Evolutionary conservation across 805 yeast genomes (phyloP).

Genomic region (Cyberlindnera japonica): DNA sequence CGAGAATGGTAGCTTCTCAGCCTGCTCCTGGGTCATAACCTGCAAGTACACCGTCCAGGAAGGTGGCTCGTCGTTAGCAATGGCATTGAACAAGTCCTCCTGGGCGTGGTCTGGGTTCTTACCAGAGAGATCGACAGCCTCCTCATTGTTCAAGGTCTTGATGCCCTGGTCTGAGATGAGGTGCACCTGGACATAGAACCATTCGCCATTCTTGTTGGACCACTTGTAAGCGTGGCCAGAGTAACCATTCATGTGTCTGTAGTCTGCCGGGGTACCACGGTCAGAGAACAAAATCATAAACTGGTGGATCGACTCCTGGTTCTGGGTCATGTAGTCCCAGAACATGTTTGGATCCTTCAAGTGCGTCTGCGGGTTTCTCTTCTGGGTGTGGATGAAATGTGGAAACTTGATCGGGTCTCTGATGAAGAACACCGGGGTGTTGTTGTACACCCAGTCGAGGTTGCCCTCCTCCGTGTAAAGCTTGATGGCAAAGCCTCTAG

Average conservation of each 20-base stretch:
- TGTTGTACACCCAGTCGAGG: constrained; percentile 80
- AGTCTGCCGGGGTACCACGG: constrained; percentile 77
- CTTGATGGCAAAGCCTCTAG: constrained; percentile 80
- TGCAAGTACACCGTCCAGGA: constrained; percentile 85
- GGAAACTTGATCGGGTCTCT: constrained; percentile 87
- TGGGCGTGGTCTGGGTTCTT: constrained; percentile 81
- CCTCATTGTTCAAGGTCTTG: constrained; percentile 11
- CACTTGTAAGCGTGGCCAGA: constrained; percentile 84
- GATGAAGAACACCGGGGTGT: constrained; percentile 80
- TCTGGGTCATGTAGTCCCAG: constrained; percentile 72
- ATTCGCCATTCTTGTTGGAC: constrained; percentile 70
- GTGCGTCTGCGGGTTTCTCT: constrained; percentile 79
- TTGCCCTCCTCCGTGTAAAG: constrained; percentile 82
- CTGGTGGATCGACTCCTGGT: constrained; percentile 74
- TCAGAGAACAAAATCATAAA: constrained; percentile 70
- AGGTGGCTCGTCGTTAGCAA: constrained; percentile 74
- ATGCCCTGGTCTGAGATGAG: constrained; percentile 37
- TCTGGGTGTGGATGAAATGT: constrained; percentile 84
- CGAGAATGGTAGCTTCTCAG: constrained; percentile 70
- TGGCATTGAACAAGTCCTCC: constrained; percentile 73
- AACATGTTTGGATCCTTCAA: constrained; percentile 73
- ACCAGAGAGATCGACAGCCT: constrained; percentile 47
- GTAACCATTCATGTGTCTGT: constrained; percentile 78
- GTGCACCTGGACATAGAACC: constrained; percentile 78
- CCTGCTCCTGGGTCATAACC: constrained; percentile 81